Conservation (phyloP, 345 rosid genomes). For the Pugionium cornutum region DNA sequence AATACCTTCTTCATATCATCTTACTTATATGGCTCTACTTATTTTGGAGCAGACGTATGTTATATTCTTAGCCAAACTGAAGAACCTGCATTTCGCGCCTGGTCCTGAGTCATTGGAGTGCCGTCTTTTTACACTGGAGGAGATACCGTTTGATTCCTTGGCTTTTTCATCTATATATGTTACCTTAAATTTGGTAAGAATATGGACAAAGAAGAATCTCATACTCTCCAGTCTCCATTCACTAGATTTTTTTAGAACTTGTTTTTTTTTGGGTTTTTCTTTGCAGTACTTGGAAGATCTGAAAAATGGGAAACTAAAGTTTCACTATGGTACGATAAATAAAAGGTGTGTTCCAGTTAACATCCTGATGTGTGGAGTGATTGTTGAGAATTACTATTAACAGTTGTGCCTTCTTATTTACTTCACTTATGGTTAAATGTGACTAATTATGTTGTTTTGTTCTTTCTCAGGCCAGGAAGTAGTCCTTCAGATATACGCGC, state of each 20-base stretch:
- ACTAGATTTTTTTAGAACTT: background rate
- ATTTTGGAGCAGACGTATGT: slow-evolving; percentile 73
- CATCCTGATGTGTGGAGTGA: background rate
- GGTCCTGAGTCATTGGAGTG: slow-evolving; percentile 96
- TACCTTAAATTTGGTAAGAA: slow-evolving; percentile 74
- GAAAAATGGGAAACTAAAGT: slow-evolving; percentile 60
- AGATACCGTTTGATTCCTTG: slow-evolving; percentile 85
- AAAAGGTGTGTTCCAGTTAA: slow-evolving; percentile 56
- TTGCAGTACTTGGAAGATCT: slow-evolving; percentile 81
- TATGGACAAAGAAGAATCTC: slow-evolving; percentile 5
- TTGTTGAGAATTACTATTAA: slow-evolving; percentile 1
- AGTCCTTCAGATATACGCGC: slow-evolving; percentile 86
- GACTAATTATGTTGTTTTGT: slow-evolving; percentile 9
- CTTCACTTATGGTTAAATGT: background rate
- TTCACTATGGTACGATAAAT: slow-evolving; percentile 88
- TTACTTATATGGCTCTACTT: slow-evolving; percentile 24
- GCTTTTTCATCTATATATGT: slow-evolving; percentile 93
- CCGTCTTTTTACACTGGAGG: slow-evolving; percentile 70
- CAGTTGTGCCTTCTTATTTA: background rate
- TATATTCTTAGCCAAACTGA: slow-evolving; percentile 89
- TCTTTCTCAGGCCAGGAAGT: slow-evolving; percentile 73
- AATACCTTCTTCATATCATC: background rate
- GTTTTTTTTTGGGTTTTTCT: slow-evolving; percentile 7
- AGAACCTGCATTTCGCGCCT: slow-evolving; percentile 73
- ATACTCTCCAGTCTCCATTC: background rate